These are phyloP conservation scores for Monosporascus sp. DNA, from an alignment of 2,329 filamentous ascomycete genomes.

Conservation along the genomic window DNA sequence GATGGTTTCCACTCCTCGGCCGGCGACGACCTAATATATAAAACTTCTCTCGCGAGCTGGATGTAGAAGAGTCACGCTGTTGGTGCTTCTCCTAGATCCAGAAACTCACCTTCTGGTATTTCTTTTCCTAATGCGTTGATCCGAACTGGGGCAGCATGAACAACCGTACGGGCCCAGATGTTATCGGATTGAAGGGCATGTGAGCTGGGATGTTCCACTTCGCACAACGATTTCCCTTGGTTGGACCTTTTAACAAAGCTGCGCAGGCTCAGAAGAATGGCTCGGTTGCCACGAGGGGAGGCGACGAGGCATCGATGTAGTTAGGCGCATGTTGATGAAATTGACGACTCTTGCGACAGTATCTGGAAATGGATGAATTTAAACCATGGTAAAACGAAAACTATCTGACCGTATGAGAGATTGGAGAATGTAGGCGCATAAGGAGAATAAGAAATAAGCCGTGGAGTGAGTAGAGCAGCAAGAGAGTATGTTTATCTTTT, in stretches of 20 bases:
- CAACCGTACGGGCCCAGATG: conserved; percentile 17
- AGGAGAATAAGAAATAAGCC: too few species aligned
- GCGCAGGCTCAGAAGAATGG: conserved; percentile 13
- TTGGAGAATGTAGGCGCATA: conserved; percentile 7
- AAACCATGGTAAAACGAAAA: conserved; percentile 4
- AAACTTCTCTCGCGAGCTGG: conserved; percentile 27
- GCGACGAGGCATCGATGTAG: conserved; percentile 24
- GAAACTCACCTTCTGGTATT: conserved; percentile 16
- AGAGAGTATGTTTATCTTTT: too few species aligned
- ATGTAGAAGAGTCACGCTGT: conserved; percentile 16
- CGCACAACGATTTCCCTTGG: conserved; percentile 14
- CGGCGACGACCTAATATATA: conserved; percentile 30
- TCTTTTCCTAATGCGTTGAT: conserved; percentile 13
- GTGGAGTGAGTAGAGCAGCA: too few species aligned
- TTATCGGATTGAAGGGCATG: conserved; percentile 16
- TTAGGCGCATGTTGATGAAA: conserved; percentile 28
- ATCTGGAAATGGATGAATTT: conserved; percentile 3
- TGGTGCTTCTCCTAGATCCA: conserved; percentile 13
- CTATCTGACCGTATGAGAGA: conserved; percentile 2
- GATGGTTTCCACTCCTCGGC: conserved; percentile 20
- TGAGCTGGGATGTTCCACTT: conserved; percentile 12
- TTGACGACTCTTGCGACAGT: conserved; percentile 26
- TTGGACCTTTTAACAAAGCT: conserved; percentile 11
- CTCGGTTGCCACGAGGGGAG: conserved; percentile 11
- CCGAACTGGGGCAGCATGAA: conserved; percentile 16